Evolutionary conservation across 140 eudicot genomes (phyloP), one percentile per base, ranked within the genome.

Genomic region (Flaveria floridana): DNA sequence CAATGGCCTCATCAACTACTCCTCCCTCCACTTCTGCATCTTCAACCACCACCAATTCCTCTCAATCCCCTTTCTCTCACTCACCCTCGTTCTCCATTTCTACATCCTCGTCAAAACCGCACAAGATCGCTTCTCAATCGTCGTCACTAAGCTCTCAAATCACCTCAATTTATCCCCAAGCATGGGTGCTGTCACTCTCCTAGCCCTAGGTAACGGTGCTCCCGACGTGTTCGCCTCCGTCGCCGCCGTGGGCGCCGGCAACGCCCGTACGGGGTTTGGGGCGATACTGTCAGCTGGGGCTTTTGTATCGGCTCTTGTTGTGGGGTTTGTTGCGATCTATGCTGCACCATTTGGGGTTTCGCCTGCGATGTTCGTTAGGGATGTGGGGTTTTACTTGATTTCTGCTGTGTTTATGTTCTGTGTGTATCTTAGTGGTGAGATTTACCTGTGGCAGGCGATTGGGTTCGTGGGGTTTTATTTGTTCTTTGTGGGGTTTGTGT

Each of bases 191-290:
- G 99, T 94, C 8, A 94, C 99, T 3, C 82, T 94, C 0, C 68
- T 90, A 10, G 95, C 99, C 3, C 85, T 94, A 11, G 99, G 99
- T 0, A 94, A 91, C 76, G 97, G 99, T 2, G 97, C 99, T 0
- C 99, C 99, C 0, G 99, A 90, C 68, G 97, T 94, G 10, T 94
- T 94, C 55, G 88, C 99, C 0, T 88, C 97, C 0, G 84, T 88
- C 16, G 96, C 99, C 2, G 97, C 99, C 11, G 92, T 94, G 3
- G 80, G 94, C 1, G 86, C 77, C 0, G 97, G 97, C 0, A 86
- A 88, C 23, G 82, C 96, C 0, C 55, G 96, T 0, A 94, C 97
- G 11, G 97, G 96, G 6, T 88, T 94, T 61, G 99, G 95, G 0
- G 97, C 97, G 0, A 94, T 91, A 56, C 52, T 94, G 62, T 94